Conservation (phyloP, 192 early-diverging fungal species). For the Paraglomus brasilianum region DNA sequence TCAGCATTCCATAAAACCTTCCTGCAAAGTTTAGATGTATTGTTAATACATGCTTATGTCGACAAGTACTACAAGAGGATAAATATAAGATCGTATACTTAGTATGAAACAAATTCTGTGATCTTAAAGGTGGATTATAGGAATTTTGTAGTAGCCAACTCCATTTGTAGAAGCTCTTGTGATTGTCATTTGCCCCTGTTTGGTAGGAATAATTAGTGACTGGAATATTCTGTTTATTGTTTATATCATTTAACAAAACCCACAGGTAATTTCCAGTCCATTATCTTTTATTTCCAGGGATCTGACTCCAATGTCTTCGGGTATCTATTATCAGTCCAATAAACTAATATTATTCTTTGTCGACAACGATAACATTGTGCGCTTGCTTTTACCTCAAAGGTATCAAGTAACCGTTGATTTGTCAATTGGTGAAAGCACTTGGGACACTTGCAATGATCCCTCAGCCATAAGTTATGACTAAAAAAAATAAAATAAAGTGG, state of each 20-base stretch:
- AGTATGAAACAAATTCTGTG: too few species aligned
- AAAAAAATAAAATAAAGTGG: neutral
- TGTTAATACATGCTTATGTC: too few species aligned
- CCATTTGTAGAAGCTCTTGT: constrained; percentile 57
- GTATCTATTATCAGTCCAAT: too few species aligned
- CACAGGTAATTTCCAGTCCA: constrained; percentile 50
- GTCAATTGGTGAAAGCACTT: constrained; percentile 75
- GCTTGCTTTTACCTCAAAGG: constrained; percentile 58
- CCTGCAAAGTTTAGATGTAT: too few species aligned
- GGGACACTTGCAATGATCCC: constrained; percentile 81
- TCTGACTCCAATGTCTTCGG: constrained; percentile 53
- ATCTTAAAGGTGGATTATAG: constrained; percentile 60
- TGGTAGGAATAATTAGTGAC: neutral
- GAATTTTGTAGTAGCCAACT: constrained; percentile 66
- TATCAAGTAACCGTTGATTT: constrained; percentile 74
- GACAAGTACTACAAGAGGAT: too few species aligned
- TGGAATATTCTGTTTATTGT: neutral
- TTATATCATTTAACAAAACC: neutral
- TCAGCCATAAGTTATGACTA: constrained; percentile 76
- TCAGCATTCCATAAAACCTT: constrained; percentile 28
- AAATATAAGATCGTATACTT: too few species aligned
- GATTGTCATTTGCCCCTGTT: constrained; percentile 53
- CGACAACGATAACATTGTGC: too few species aligned
- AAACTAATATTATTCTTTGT: too few species aligned
- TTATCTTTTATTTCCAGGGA: constrained; percentile 38